Percentiles rank a stretch among this genome's conserved stretches.
Evolutionary conservation across 352 stramenopile species (phyloP).

Genomic region (Globisporangium solare): DNA sequence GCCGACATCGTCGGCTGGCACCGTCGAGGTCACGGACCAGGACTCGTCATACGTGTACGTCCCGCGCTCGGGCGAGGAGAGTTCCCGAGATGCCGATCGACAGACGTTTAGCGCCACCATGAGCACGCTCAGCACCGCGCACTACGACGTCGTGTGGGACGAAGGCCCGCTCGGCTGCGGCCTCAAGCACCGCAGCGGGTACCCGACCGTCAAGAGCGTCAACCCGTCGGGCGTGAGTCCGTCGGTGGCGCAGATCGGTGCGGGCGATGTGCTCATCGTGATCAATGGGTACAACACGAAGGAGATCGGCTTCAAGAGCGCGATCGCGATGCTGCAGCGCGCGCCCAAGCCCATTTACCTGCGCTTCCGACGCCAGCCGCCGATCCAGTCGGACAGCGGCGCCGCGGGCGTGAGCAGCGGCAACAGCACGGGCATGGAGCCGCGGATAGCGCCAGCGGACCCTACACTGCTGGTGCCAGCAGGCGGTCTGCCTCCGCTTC

Average conservation of each 20-base stretch:
- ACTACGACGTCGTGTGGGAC: constrained; percentile 79
- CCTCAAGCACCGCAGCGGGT: constrained; percentile 63
- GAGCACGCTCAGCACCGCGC: constrained; percentile 21
- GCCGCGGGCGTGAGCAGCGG: not conserved
- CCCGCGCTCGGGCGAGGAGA: not conserved
- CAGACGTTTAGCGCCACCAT: constrained; percentile 25
- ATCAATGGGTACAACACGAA: constrained; percentile 74
- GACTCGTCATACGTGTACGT: constrained; percentile 15
- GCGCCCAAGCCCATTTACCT: constrained; percentile 75
- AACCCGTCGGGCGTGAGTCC: constrained; percentile 49
- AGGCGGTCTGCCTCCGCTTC: constrained; percentile 19
- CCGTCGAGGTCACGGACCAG: constrained; percentile 15
- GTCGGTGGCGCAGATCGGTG: constrained; percentile 63
- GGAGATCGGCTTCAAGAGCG: constrained; percentile 77
- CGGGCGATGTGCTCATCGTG: constrained; percentile 59
- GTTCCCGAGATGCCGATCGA: not conserved
- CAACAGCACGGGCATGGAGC: not conserved
- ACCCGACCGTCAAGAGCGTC: constrained; percentile 66
- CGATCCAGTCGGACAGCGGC: constrained; percentile 5
- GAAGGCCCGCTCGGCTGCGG: constrained; percentile 68
- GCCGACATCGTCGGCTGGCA: constrained; percentile 31
- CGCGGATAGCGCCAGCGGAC: constrained; percentile 5
- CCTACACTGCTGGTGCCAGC: not conserved
- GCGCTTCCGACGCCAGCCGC: constrained; percentile 40
- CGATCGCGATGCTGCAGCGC: constrained; percentile 67